phyloP scores from a whole-genome alignment of 768 basidiomycete species.

The Ramaria sp. region DNA sequence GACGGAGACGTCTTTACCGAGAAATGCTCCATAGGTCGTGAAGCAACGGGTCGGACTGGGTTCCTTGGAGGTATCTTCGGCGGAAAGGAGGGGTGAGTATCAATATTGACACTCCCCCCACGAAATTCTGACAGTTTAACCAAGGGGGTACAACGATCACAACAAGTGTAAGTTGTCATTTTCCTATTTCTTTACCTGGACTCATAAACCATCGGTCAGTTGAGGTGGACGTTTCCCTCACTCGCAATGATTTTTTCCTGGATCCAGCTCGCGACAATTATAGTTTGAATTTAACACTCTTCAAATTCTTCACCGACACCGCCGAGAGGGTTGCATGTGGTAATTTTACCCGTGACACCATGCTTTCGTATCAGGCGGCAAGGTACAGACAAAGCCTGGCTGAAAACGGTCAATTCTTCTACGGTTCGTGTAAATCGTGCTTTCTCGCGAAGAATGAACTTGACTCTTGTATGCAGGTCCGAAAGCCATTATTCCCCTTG shows the following conservation, averaged over 20 bases:
- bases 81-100: neutral
- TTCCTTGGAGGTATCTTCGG: neutral
- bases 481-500: neutral
- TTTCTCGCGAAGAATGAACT: neutral
- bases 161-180: neutral
- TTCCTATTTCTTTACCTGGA: neutral
- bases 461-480: neutral
- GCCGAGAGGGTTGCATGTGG: neutral
- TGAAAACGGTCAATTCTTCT: neutral
- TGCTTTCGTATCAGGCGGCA: neutral
- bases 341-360: neutral
- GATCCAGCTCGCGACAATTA: neutral
- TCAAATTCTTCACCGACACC: neutral
- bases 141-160: neutral
- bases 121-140: neutral
- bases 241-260: neutral
- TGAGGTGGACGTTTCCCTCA: neutral
- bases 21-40: neutral
- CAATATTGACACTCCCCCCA: neutral
- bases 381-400: neutral
- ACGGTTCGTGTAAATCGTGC: neutral
- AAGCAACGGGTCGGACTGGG: neutral
- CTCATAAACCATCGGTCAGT: neutral
- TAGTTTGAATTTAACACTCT: neutral
- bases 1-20: neutral